These are phyloP conservation scores for Blastobotrys muscicola DNA, from an alignment of 805 yeast genomes.

Conservation along the genomic window DNA sequence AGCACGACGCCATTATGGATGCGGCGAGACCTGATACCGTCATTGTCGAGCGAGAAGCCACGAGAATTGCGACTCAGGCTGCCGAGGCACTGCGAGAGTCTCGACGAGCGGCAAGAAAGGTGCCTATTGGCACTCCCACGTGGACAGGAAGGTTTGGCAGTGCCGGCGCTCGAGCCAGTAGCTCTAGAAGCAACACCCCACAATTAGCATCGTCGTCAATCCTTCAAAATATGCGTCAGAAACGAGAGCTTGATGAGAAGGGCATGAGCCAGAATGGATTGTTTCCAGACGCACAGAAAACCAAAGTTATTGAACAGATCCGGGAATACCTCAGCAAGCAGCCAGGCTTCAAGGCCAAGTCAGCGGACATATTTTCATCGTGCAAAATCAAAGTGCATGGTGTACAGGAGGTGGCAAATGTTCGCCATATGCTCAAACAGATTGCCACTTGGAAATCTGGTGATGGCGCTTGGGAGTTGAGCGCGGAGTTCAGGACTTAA, in stretches of 20 bases:
- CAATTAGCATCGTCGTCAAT: slow-evolving; percentile 36
- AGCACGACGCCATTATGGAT: slow-evolving; percentile 70
- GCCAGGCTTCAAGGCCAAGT: slow-evolving; percentile 36
- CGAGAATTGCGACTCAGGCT: slow-evolving; percentile 52
- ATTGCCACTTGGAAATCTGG: slow-evolving; percentile 59
- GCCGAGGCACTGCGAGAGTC: slow-evolving; percentile 50
- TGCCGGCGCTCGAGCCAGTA: slow-evolving; percentile 43
- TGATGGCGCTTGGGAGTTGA: slow-evolving; percentile 55
- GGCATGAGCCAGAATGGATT: slow-evolving; percentile 2
- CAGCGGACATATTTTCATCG: slow-evolving; percentile 38
- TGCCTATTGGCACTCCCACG: slow-evolving; percentile 73
- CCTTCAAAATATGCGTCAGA: slow-evolving; percentile 38
- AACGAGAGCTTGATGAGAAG: slow-evolving; percentile 29
- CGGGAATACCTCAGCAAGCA: slow-evolving; percentile 31
- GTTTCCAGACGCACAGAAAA: slow-evolving; percentile 8
- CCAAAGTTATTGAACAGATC: slow-evolving; percentile 29
- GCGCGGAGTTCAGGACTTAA: slow-evolving; percentile 36
- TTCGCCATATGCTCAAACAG: slow-evolving; percentile 58
- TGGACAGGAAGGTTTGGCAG: slow-evolving; percentile 92
- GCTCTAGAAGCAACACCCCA: slow-evolving; percentile 3
- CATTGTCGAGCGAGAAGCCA: slow-evolving; percentile 55
- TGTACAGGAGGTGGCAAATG: slow-evolving; percentile 46
- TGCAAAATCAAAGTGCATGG: slow-evolving; percentile 33
- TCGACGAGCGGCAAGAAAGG: slow-evolving; percentile 37
- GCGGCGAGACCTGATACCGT: slow-evolving; percentile 43